phyloP scores from a whole-genome alignment of 192 early-diverging fungal species.

The Coemansia sp. region DNA sequence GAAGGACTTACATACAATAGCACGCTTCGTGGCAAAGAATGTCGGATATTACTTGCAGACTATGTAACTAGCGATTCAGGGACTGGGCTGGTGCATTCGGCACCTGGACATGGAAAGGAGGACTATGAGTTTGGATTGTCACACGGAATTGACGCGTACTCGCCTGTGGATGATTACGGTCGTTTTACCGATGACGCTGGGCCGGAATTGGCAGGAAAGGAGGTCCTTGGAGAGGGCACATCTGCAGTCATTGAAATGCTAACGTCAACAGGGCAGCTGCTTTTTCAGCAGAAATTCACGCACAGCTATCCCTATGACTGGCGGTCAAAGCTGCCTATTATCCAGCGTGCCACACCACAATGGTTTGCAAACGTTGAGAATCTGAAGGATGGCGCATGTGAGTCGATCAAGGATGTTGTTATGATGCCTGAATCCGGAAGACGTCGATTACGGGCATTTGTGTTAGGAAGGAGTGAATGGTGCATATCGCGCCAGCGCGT shows the following conservation, averaged over 20 bases:
- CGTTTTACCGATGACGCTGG: conserved; percentile 68
- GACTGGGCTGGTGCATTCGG: conserved; percentile 79
- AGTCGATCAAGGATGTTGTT: conserved; percentile 56
- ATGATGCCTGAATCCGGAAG: conserved; percentile 65
- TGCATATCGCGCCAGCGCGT: conserved; percentile 80
- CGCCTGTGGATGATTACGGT: conserved; percentile 73
- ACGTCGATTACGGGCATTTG: conserved; percentile 64
- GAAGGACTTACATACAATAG: conserved; percentile 60
- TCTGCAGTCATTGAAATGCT: conserved; percentile 60
- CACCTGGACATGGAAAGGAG: conserved; percentile 81
- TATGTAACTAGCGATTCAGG: conserved; percentile 73
- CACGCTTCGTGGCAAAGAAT: conserved; percentile 49
- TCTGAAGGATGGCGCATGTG: conserved; percentile 61
- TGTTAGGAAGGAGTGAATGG: conserved; percentile 72
- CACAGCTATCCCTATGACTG: conserved; percentile 87
- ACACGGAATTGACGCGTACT: conserved; percentile 60
- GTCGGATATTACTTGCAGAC: conserved; percentile 61
- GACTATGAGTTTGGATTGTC: conserved; percentile 68
- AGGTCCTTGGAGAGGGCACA: conserved; percentile 62
- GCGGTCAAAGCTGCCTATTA: conserved; percentile 78
- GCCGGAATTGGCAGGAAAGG: conserved; percentile 58
- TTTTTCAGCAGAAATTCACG: conserved; percentile 56
- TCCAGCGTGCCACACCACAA: conserved; percentile 75
- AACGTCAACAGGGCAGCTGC: conserved; percentile 28
- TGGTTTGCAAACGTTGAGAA: conserved; percentile 76